Conservation (phyloP, 257 asterid species). For the Solanum medicagineum region DNA sequence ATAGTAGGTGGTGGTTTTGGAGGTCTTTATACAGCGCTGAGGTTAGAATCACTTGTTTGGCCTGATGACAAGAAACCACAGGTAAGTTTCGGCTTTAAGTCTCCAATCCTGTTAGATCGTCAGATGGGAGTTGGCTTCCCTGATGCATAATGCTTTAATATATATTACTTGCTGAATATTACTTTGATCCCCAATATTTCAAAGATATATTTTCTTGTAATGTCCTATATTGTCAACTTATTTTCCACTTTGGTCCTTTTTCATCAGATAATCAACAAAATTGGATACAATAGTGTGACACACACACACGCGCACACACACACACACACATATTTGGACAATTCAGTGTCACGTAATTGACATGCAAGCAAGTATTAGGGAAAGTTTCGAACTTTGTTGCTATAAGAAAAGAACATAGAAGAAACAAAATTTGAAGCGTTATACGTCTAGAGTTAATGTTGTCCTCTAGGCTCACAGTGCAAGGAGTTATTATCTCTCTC, state of each 20-base stretch:
- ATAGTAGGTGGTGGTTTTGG: constrained; percentile 98
- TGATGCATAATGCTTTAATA: not conserved
- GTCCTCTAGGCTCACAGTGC: not conserved
- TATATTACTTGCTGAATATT: not conserved
- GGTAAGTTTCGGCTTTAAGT: constrained; percentile 22
- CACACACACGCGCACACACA: not conserved
- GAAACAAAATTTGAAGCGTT: not conserved
- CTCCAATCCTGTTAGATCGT: not conserved
- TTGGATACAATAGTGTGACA: not conserved
- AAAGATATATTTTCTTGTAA: not conserved
- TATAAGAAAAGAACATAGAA: not conserved
- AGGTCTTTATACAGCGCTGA: constrained; percentile 90
- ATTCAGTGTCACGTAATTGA: not conserved
- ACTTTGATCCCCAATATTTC: not conserved
- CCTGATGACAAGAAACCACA: constrained; percentile 90
- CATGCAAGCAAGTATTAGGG: not conserved
- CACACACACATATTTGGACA: not conserved
- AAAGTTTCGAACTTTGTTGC: not conserved
- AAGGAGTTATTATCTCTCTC: not conserved
- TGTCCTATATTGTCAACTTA: not conserved
- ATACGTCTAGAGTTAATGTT: not conserved
- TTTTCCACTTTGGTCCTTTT: not conserved
- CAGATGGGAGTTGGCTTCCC: not conserved
- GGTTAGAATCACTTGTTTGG: constrained; percentile 94
- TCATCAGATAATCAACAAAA: not conserved